Evolutionary conservation across 2,329 filamentous ascomycete species (phyloP), one percentile per base, ranked within the genome.

Genomic region (Aaosphaeria arxii): DNA sequence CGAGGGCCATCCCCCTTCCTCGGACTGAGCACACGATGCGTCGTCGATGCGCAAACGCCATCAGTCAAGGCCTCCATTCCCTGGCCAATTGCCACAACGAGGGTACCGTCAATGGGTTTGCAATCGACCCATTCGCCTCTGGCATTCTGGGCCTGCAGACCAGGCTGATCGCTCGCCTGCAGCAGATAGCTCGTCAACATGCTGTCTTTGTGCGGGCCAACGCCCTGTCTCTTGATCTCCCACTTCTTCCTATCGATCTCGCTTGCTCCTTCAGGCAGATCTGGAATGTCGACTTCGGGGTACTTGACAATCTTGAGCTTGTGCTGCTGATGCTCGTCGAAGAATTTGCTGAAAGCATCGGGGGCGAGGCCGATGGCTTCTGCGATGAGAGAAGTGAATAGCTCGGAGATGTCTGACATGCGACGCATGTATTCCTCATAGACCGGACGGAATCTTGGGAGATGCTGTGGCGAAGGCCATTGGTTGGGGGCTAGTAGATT

Each of bases 261-360:
- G 46, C 55, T 66, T 0, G 65, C 64, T 4, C 48, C 54, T 1
- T 48, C 42, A 6, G 61, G 51, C 30, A 69, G 50, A 42, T 69
- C 61, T 4, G 62, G 56, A 13, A 69, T 55, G 43, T 66, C 62
- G 64, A 69, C 65, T 51, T 94, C 89, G 0, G 90, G 90, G 64
- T 94, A 95, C 73, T 88, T 89, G 51, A 95, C 86, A 50, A 95
- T 86, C 75, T 95, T 95, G 61, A 95, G 79, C 75, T 95, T 95
- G 74, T 95, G 89, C 73, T 94, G 89, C 74, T 75, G 78, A 39
- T 78, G 71, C 1, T 59, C 58, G 65, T 91, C 88, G 71, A 92
- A 92, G 76, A 91, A 95, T 59, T 81, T 83, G 63, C 83, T 75
- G 69, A 95, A 95, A 0, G 90, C 88, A 44, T 79, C 71, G 0